Evolutionary conservation across 2,329 filamentous ascomycete genomes (phyloP), one percentile per base, ranked within the genome.

Genomic region (Trichoderma atrobrunneum): DNA sequence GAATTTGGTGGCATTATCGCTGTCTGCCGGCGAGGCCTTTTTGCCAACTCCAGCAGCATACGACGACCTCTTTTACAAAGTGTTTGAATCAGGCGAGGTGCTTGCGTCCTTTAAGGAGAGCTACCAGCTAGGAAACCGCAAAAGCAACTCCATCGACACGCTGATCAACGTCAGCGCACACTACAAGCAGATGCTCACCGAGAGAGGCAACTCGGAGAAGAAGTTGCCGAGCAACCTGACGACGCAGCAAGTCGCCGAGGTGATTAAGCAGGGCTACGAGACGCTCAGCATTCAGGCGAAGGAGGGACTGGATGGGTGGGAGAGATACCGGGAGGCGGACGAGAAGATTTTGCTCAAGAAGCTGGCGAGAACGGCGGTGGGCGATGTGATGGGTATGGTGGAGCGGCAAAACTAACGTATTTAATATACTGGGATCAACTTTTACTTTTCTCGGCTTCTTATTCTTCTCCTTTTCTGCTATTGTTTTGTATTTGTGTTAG

Each of bases 1-100:
- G 66, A 94, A 96, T 78, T 85, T 98, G 7, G 86, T 98, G 51
- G 93, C 93, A 1, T 87, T 98, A 51, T 93, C 93, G 2, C 86
- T 99, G 8, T 96, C 93, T 2, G 89, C 90, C 2, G 96, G 96
- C 7, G 96, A 98, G 80, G 91, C 92, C 3, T 98, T 99, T 82
- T 87, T 99, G 8, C 96, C 95, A 0, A 93, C 93, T 34, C 91
- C 94, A 0, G 89, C 92, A 21, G 91, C 93, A 2, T 98, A 98
- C 81, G 96, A 99, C 77, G 96, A 99, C 78, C 86, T 99, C 0
- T 98, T 99, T 83, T 99, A 99, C 88, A 99, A 99, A 83, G 88
- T 98, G 2, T 94, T 98, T 30, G 96, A 99, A 82, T 93, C 92
- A 2, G 94, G 95, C 12, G 93, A 97, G 63, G 88, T 93, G 14